phyloP scores from a whole-genome alignment of 257 asterid species.

The Solanum arcanum region DNA sequence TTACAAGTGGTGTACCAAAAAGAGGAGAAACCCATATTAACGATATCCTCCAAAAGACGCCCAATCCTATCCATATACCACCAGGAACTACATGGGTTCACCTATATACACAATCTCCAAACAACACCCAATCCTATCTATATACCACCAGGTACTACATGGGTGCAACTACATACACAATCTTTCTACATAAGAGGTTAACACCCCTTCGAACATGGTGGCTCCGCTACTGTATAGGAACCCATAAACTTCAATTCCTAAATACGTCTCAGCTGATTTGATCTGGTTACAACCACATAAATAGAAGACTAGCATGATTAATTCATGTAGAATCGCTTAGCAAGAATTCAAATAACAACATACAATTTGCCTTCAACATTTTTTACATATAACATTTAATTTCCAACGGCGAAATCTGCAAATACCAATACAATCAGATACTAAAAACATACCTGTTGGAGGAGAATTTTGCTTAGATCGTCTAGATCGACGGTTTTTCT shows the following conservation, averaged over 20 bases:
- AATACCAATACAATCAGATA: not conserved
- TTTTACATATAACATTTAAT: not conserved
- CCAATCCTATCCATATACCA: not conserved
- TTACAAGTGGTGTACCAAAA: not conserved
- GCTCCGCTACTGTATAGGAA: not conserved
- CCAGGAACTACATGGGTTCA: not conserved
- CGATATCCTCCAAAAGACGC: not conserved
- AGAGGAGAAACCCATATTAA: not conserved
- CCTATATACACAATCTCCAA: not conserved
- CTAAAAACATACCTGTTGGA: slow-evolving; percentile 8
- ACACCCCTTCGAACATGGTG: not conserved
- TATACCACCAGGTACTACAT: not conserved
- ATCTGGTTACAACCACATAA: not conserved
- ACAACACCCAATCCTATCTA: not conserved
- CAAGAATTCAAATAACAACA: not conserved
- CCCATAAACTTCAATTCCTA: not conserved
- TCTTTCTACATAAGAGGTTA: not conserved
- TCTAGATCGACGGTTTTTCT: slow-evolving; percentile 46
- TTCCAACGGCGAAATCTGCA: not conserved
- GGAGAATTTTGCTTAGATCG: slow-evolving; percentile 28
- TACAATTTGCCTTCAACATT: not conserved
- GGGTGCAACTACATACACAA: not conserved
- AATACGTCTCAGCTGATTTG: not conserved
- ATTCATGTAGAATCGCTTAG: not conserved
- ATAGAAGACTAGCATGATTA: not conserved